Base-by-base conservation (phyloP, 306 rosid species). In the Chamaecrista fasciculata region DNA sequence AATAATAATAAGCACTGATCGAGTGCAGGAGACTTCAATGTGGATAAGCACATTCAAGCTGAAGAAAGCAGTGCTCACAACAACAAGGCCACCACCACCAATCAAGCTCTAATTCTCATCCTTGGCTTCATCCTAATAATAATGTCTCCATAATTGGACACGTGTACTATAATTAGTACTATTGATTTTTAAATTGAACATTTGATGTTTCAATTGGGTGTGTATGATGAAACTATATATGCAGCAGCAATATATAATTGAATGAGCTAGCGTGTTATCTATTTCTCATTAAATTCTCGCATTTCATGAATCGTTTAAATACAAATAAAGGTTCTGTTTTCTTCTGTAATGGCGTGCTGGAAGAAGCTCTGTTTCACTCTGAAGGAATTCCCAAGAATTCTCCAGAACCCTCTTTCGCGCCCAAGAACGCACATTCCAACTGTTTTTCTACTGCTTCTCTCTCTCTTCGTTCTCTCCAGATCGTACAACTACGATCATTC, bases 21-120 rank as follows among this genome's bases (percentile, higher is more conserved):
- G 3, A 7, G 1, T 57, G 76, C 81, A 91, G 97, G 97, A 8
- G 50, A 90, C 62, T 93, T 93, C 74, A 52, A 86, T 20, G 98
- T 93, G 68, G 76, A 64, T 5, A 82, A 86, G 79, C 98, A 84
- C 68, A 50, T 90, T 10, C 53, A 78, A 31, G 24, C 71, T 11
- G 91, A 79, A 57, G 74, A 56, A 79, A 85, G 29, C 77, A 66
- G 80, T 0, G 88, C 86, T 25, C 4, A 36, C 36, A 87, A 64
- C 75, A n/a, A n/a, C n/a, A n/a, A n/a, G n/a, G n/a, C n/a, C n/a
- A n/a, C n/a, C n/a, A 18, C 71, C 56, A 71, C 73, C 16, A 81
- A 36, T 37, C 76, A 80, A 55, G 39, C 81, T 66, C 37, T 43
- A 36, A 61, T 64, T 33, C 7, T 3, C 82, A 82, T 82, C 33